Conservation (phyloP, 2,329 filamentous ascomycete species). For the Fusarium proliferatum region DNA sequence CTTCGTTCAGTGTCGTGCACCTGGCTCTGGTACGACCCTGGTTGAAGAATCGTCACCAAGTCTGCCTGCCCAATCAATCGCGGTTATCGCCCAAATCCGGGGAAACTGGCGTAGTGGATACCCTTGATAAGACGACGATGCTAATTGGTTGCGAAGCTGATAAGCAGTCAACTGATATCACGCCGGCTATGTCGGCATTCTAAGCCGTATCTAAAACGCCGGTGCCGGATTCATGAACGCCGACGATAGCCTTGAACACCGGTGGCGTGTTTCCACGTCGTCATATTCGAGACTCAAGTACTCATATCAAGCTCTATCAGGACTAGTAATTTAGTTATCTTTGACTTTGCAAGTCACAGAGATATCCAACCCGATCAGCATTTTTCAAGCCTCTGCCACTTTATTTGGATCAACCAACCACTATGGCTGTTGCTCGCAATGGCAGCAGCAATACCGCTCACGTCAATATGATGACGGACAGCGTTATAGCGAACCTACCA, state of each 20-base stretch:
- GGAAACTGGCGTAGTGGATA: neutral
- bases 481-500: neutral
- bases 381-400: too few relatives aligned
- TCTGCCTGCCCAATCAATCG: neutral
- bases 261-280: neutral
- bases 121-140: rapidly evolving
- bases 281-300: neutral
- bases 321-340: neutral
- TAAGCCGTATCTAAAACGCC: neutral
- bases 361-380: too few relatives aligned
- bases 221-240: neutral
- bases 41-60: neutral
- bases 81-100: neutral
- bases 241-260: neutral
- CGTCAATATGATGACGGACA: conserved; percentile 7
- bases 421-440: neutral
- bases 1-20: neutral
- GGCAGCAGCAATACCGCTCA: neutral
- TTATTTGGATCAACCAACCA: neutral
- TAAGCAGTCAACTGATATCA: rapidly evolving
- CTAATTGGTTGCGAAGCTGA: neutral
- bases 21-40: neutral
- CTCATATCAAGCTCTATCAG: neutral
- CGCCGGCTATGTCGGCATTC: neutral
- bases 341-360: too few relatives aligned